These are phyloP conservation scores for Aspergillus fijiensis DNA, from an alignment of 2,329 filamentous ascomycete species.

Conservation along the genomic window DNA sequence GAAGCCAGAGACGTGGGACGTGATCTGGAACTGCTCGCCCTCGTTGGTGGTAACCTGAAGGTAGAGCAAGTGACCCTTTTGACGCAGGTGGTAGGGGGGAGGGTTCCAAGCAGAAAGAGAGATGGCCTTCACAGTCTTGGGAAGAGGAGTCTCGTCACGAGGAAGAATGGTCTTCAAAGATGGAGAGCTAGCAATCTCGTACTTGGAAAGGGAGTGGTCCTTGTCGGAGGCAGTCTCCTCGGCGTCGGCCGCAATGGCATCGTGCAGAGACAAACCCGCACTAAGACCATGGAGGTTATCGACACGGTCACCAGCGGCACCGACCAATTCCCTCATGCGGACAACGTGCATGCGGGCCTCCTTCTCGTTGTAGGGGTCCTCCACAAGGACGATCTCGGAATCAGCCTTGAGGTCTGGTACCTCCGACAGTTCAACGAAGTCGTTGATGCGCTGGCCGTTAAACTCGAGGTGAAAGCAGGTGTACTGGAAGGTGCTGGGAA, in stretches of 20 bases:
- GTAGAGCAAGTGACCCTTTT: constrained; percentile 91
- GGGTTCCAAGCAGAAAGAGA: constrained; percentile 95
- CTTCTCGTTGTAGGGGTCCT: constrained; percentile 98
- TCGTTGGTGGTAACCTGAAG: constrained; percentile 86
- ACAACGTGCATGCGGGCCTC: constrained; percentile 94
- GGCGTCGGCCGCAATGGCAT: constrained; percentile 62
- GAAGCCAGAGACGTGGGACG: constrained; percentile 89
- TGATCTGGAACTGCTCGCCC: constrained; percentile 92
- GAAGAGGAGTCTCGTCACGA: constrained; percentile 62
- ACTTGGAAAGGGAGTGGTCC: constrained; percentile 64
- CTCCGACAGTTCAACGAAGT: constrained; percentile 89
- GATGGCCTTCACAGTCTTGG: constrained; percentile 88
- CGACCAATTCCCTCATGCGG: constrained; percentile 86
- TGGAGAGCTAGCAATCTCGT: constrained; percentile 71
- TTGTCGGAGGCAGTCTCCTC: constrained; percentile 43
- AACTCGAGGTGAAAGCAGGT: constrained; percentile 98
- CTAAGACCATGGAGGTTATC: constrained; percentile 84
- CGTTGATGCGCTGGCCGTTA: constrained; percentile 85
- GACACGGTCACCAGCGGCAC: constrained; percentile 82
- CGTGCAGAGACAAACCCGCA: constrained; percentile 82
- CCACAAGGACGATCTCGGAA: constrained; percentile 76
- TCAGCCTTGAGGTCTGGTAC: constrained; percentile 74
- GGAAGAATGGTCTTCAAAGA: constrained; percentile 72
- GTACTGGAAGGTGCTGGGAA: constrained; percentile 90
- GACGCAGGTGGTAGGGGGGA: constrained; percentile 83